A percentile compares a stretch with the other conserved stretches of the same genome.
phyloP scores from a whole-genome alignment of 176 grass and related monocot genomes.

The Triticum monococcum region DNA sequence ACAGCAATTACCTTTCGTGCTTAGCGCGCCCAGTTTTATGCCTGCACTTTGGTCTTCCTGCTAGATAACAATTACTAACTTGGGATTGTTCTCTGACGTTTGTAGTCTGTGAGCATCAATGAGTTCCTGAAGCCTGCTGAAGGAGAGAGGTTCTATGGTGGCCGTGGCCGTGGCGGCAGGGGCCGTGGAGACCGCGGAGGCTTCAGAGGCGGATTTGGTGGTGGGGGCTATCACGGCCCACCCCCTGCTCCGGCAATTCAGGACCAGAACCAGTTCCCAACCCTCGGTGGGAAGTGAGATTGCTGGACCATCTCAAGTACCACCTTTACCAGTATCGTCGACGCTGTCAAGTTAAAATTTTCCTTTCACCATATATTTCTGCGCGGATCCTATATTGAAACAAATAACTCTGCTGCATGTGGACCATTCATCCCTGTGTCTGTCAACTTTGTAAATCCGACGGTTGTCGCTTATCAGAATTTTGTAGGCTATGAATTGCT shows the following conservation, averaged over 20 bases:
- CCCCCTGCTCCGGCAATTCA: constrained; percentile 56
- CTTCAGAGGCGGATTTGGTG: constrained; percentile 47
- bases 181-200: constrained; percentile 60
- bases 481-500: constrained; percentile 1
- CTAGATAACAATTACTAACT: background rate
- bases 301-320: background rate
- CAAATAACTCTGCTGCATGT: constrained; percentile 34
- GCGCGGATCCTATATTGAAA: background rate
- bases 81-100: background rate
- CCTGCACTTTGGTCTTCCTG: background rate
- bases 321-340: background rate
- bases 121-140: constrained; percentile 90
- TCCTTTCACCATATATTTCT: background rate
- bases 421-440: background rate
- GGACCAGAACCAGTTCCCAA: constrained; percentile 76
- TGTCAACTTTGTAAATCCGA: constrained; percentile 47
- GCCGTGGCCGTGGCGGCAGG: constrained; percentile 66
- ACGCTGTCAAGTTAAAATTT: constrained; percentile 19
- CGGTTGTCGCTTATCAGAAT: constrained; percentile 26
- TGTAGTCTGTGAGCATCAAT: constrained; percentile 70
- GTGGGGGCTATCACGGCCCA: constrained; percentile 18
- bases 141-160: constrained; percentile 62
- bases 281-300: constrained; percentile 68
- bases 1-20: background rate
- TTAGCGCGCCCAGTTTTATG: background rate